Evolutionary conservation across 2,329 filamentous ascomycete species (phyloP).

Genomic region (Xylaria polymorpha): DNA sequence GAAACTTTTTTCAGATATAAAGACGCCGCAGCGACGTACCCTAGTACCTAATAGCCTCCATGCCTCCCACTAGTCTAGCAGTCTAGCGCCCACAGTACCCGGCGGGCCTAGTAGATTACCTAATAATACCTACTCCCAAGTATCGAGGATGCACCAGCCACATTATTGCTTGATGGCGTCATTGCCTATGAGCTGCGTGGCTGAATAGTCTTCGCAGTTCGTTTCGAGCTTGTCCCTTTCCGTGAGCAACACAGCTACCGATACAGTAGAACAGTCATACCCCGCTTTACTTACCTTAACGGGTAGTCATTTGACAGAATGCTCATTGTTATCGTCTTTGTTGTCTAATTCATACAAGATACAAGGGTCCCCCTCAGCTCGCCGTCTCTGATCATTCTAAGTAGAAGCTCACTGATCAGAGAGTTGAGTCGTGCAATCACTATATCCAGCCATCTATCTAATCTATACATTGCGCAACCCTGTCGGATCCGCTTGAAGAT

Average conservation of each 20-base stretch:
- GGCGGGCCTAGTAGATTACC: background rate
- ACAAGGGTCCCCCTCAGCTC: background rate
- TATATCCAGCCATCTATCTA: background rate
- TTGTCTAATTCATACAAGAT: background rate
- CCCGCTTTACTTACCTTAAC: background rate
- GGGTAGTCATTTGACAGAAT: background rate
- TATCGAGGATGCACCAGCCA: background rate
- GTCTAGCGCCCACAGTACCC: background rate
- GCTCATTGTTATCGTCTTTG: conserved; percentile 4
- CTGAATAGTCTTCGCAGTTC: too few relatives aligned
- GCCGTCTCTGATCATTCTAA: background rate
- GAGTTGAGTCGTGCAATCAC: background rate
- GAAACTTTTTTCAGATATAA: conserved; percentile 31
- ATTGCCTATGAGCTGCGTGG: background rate
- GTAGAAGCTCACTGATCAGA: background rate
- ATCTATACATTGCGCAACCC: too few relatives aligned
- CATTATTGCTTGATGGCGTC: background rate
- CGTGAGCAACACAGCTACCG: too few relatives aligned
- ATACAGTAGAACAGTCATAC: background rate
- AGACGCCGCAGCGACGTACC: background rate
- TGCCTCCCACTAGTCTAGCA: background rate
- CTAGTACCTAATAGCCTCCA: background rate
- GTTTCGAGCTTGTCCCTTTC: too few relatives aligned
- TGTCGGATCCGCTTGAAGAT: too few relatives aligned
- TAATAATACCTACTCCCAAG: background rate